A percentile compares a stretch with the other conserved stretches of the same genome.
Evolutionary conservation across 768 basidiomycete species (phyloP).

Genomic region (Sporobolomyces pararoseus): DNA sequence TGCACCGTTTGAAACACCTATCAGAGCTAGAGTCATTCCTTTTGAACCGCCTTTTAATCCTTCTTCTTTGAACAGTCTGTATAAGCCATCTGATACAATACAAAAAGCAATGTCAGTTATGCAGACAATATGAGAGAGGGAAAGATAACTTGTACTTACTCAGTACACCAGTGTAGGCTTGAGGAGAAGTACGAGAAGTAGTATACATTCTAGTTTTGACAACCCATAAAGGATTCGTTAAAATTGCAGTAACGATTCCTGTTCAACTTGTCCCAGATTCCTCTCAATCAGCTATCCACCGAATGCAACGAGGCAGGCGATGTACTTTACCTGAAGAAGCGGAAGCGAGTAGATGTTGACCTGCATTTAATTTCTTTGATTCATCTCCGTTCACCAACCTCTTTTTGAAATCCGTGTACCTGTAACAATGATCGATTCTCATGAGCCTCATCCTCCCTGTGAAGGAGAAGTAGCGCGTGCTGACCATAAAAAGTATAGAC

Average conservation of each 20-base stretch:
- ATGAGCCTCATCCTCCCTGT: not conserved
- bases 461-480: constrained; percentile 48
- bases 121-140: too few species aligned
- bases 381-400: constrained; percentile 64
- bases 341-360: constrained; percentile 77
- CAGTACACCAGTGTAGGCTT: constrained; percentile 61
- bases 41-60: constrained; percentile 76
- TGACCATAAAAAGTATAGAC: constrained; percentile 94
- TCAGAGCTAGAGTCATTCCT: constrained; percentile 78
- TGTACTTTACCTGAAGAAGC: constrained; percentile 84
- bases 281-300: not conserved
- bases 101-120: too few species aligned
- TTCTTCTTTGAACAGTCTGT: constrained; percentile 66
- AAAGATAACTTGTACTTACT: not conserved
- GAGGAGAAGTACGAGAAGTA: constrained; percentile 62
- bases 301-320: too few species aligned
- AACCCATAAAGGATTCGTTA: constrained; percentile 98
- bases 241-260: constrained; percentile 89
- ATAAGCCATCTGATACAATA: constrained; percentile 73
- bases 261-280: not conserved
- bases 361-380: constrained; percentile 64
- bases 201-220: constrained; percentile 97
- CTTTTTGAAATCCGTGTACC: constrained; percentile 90
- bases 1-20: constrained; percentile 91
- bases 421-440: constrained; percentile 47